A percentile compares a stretch with the other conserved stretches of the same genome.
These are phyloP conservation scores for Choanephora cucurbitarum DNA, from an alignment of 371 early-diverging fungal species.

Conservation along the genomic window DNA sequence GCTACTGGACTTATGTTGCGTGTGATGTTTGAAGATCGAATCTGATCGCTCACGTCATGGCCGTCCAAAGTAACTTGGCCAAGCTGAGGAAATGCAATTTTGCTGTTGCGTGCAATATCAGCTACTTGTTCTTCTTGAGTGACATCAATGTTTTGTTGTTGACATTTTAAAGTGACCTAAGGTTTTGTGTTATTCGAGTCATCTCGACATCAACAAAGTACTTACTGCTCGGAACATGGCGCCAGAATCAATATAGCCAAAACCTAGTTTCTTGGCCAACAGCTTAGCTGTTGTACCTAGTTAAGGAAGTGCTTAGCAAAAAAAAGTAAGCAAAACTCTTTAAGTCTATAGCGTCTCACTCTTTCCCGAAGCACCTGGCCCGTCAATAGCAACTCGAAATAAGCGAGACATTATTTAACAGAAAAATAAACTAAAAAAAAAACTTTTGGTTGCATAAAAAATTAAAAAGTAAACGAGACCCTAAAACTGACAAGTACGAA, in stretches of 20 bases:
- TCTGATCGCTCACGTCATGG: conserved; percentile 66
- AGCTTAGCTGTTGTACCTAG: conserved; percentile 74
- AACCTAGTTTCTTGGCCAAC: conserved; percentile 73
- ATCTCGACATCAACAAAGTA: not conserved
- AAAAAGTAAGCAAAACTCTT: too few relatives aligned
- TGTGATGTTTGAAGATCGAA: conserved; percentile 70
- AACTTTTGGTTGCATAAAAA: too few relatives aligned
- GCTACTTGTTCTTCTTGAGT: conserved; percentile 30
- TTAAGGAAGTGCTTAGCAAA: not conserved
- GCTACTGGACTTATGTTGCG: conserved; percentile 71
- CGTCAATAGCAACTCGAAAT: conserved; percentile 91
- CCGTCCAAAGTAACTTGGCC: conserved; percentile 60
- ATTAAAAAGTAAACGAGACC: too few relatives aligned
- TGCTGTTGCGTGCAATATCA: conserved; percentile 23
- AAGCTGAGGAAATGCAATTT: conserved; percentile 33
- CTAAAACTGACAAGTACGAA: too few relatives aligned
- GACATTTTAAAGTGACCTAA: conserved; percentile 62
- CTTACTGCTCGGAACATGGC: conserved; percentile 67
- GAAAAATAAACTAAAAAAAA: too few relatives aligned
- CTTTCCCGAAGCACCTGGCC: conserved; percentile 93
- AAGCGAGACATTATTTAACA: conserved; percentile 35
- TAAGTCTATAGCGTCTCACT: conserved; percentile 52
- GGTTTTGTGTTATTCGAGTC: not conserved
- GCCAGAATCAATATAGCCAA: conserved; percentile 84
- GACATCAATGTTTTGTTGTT: conserved; percentile 40